Conservation (phyloP, 2,329 filamentous ascomycete species). For the Tolypocladium sp. region DNA sequence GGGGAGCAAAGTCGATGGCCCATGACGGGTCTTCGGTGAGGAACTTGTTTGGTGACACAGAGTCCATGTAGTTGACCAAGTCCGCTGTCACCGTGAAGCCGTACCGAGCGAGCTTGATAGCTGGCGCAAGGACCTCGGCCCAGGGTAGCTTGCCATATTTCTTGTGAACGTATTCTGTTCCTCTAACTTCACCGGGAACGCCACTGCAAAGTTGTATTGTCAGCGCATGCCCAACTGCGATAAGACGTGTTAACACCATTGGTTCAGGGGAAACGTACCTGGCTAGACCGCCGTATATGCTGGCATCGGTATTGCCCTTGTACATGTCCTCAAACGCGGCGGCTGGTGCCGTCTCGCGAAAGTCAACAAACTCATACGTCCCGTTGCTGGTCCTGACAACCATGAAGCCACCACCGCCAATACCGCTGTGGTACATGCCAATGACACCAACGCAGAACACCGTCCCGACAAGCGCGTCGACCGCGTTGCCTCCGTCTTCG, state of each 20-base stretch:
- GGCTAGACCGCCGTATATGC: conserved; percentile 62
- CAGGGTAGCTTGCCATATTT: conserved; percentile 56
- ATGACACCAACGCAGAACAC: conserved; percentile 55
- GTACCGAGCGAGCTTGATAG: conserved; percentile 61
- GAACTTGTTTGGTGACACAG: conserved; percentile 44
- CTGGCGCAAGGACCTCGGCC: conserved; percentile 58
- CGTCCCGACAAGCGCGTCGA: conserved; percentile 56
- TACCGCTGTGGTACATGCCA: conserved; percentile 59
- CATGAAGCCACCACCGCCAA: conserved; percentile 75
- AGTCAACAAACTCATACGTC: conserved; percentile 72
- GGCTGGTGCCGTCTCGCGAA: conserved; percentile 74
- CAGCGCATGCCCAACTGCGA: background rate
- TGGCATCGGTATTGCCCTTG: conserved; percentile 53
- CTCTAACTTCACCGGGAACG: conserved; percentile 62
- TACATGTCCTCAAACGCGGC: conserved; percentile 78
- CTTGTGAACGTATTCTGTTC: conserved; percentile 64
- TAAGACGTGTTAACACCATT: background rate
- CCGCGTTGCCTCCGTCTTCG: conserved; percentile 53
- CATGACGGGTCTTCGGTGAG: conserved; percentile 62
- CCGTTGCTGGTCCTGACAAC: conserved; percentile 57
- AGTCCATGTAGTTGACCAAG: conserved; percentile 58
- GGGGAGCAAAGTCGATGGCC: conserved; percentile 78
- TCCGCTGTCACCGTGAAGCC: conserved; percentile 67
- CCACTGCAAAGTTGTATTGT: conserved; percentile 32
- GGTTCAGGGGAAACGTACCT: conserved; percentile 39